Evolutionary conservation across 1,284 basidiomycete species (phyloP).

Genomic region (Vanrija sp.): DNA sequence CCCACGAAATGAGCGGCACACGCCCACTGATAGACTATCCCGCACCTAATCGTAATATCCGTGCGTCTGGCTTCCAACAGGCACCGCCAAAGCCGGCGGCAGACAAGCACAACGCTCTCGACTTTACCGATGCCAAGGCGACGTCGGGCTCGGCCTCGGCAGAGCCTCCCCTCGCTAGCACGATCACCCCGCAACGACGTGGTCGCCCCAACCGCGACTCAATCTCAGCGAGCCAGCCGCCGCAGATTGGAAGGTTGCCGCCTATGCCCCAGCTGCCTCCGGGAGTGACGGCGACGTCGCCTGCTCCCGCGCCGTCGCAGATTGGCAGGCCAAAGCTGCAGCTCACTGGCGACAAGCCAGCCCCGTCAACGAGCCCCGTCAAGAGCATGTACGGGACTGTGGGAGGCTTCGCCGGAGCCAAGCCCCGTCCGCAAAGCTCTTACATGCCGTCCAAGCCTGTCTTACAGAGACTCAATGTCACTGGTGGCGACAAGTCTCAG

Average conservation of each 20-base stretch:
- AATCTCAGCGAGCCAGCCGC: neutral
- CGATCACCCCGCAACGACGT: conserved; percentile 44
- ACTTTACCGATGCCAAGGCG: conserved; percentile 40
- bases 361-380: no score
- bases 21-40: conserved; percentile 69
- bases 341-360: conserved; percentile 29
- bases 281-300: neutral
- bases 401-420: no score
- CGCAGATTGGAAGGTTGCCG: no score
- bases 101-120: conserved; percentile 21
- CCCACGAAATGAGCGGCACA: conserved; percentile 77
- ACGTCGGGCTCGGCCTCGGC: conserved; percentile 13
- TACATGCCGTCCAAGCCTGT: neutral
- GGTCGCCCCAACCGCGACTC: conserved; percentile 41
- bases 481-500: conserved; percentile 8
- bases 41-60: conserved; percentile 24
- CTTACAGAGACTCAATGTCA: conserved; percentile 9
- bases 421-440: no score
- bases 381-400: no score
- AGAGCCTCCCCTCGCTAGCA: conserved; percentile 31
- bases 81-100: neutral
- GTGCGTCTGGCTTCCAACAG: neutral
- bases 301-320: neutral
- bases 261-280: neutral
- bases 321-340: conserved; percentile 19